These are phyloP conservation scores for Wilcoxina mikolae DNA, from an alignment of 495 filamentous ascomycete genomes.

Conservation along the genomic window DNA sequence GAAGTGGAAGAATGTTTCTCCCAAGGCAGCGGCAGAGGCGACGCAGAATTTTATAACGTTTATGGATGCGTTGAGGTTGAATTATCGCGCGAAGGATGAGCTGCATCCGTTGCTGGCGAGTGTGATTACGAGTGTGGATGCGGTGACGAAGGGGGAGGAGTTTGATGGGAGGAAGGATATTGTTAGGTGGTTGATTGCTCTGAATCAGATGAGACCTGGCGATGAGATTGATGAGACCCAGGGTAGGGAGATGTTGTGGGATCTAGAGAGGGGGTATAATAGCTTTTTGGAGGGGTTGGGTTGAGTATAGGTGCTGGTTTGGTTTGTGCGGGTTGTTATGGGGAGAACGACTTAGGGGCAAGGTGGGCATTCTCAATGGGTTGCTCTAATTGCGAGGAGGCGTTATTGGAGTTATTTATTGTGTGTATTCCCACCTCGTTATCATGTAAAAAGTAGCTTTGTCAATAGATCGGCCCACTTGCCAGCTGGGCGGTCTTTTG, in stretches of 20 bases:
- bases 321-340: too few relatives aligned
- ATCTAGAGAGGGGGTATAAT: constrained; percentile 29
- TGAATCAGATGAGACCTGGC: constrained; percentile 94
- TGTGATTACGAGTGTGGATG: constrained; percentile 90
- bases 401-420: too few relatives aligned
- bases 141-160: constrained; percentile 54
- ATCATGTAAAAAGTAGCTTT: too few relatives aligned
- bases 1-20: constrained; percentile 20
- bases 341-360: too few relatives aligned
- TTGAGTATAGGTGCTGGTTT: too few relatives aligned
- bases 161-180: constrained; percentile 94
- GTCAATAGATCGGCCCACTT: too few relatives aligned
- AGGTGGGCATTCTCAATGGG: too few relatives aligned
- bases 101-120: constrained; percentile 86
- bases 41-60: constrained; percentile 98
- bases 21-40: constrained; percentile 43
- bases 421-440: too few relatives aligned
- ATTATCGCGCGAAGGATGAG: constrained; percentile 83
- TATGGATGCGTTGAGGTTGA: constrained; percentile 79
- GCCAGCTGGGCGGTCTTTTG: too few relatives aligned
- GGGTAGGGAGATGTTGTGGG: constrained; percentile 52
- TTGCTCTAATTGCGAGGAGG: too few relatives aligned
- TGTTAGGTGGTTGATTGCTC: constrained; percentile 89
- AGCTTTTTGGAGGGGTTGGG: constrained; percentile 16
- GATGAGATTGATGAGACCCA: constrained; percentile 82